Base-by-base conservation (phyloP, 495 filamentous ascomycete genomes). In the Entonaema liquescens region DNA sequence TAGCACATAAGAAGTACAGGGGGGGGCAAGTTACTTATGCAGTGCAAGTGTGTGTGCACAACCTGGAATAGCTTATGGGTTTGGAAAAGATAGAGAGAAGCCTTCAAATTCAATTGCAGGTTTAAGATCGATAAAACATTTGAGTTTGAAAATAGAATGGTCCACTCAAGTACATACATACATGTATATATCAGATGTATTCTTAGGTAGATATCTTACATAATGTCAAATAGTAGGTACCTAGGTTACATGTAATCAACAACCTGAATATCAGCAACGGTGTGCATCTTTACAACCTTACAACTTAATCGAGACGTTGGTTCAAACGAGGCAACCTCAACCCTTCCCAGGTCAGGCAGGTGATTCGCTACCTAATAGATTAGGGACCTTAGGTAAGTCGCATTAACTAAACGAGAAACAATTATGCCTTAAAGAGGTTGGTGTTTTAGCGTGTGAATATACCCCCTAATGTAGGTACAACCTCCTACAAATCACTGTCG, bases 271-370 rank as follows among this genome's bases (percentile, higher is more conserved):
- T 31, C 26, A 67, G 25, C 36, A 62, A 67, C 68, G 62, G 63
- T 67, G 63, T 71, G 68, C 59, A 67, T 36, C 21, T 67, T 25
- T 50, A 54, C 29, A 65, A 71, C 54, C 38, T 47, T 60, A 62
- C 40, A 40, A 26, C 23, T 40, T 61, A 71, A 57, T 23, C 49
- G 56, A 70, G 31, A 50, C 59, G 28, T 61, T 65, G 38, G 29
- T 15, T 57, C 29, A 70, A 70, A 19, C 68, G 69, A 68, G 42
- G 55, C 59, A 68, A 50, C 56, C 70, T 68, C 23, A 58, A 44
- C 60, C 60, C 25, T 65, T 52, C 13, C 23, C n/a, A 60, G 11
- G 38, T 44, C 40, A 8, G 40, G 40, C 40, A 44, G 40, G 40
- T 44, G 40, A 44, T 44, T 44, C 17, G 17, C 40, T 38, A 38